Evolutionary conservation across 2,329 filamentous ascomycete species (phyloP).

Genomic region (Talaromyces pinophilus): DNA sequence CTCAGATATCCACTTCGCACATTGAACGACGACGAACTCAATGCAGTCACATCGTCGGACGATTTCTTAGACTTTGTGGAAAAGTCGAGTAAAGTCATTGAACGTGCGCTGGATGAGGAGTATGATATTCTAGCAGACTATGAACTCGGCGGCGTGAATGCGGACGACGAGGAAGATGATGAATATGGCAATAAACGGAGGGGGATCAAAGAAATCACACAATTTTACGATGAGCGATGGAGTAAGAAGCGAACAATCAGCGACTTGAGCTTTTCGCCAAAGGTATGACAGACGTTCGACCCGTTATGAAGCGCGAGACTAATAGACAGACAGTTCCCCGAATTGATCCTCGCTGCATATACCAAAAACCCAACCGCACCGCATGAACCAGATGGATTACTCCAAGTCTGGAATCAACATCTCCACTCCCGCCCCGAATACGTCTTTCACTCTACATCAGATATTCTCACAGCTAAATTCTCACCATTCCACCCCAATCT

Average conservation of each 20-base stretch:
- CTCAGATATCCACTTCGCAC: slow-evolving; percentile 73
- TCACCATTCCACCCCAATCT: slow-evolving; percentile 98
- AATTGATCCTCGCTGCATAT: slow-evolving; percentile 89
- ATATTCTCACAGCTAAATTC: slow-evolving; percentile 93
- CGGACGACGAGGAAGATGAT: slow-evolving; percentile 77
- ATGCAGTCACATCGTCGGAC: slow-evolving; percentile 85
- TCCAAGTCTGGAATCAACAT: slow-evolving; percentile 97
- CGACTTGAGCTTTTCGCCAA: slow-evolving; percentile 90
- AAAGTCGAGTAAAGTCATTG: slow-evolving; percentile 93
- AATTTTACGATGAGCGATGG: slow-evolving; percentile 94
- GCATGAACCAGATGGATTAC: slow-evolving; percentile 87
- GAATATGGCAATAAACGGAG: slow-evolving; percentile 51
- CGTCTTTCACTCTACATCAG: slow-evolving; percentile 92
- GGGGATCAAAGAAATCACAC: slow-evolving; percentile 73
- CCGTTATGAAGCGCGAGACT: background rate
- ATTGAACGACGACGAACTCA: slow-evolving; percentile 80
- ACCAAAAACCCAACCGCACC: slow-evolving; percentile 96
- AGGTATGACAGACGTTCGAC: slow-evolving; percentile 51
- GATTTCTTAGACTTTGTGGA: slow-evolving; percentile 97
- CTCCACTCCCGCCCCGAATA: slow-evolving; percentile 94
- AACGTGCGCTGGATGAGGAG: slow-evolving; percentile 89
- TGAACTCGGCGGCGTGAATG: slow-evolving; percentile 71
- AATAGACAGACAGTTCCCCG: slow-evolving; percentile 63
- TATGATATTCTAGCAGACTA: slow-evolving; percentile 97
- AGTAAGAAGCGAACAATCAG: slow-evolving; percentile 98